A percentile compares a stretch with the other conserved stretches of the same genome.
phyloP scores from a whole-genome alignment of 768 basidiomycete genomes.

The Pisolithus albus region DNA sequence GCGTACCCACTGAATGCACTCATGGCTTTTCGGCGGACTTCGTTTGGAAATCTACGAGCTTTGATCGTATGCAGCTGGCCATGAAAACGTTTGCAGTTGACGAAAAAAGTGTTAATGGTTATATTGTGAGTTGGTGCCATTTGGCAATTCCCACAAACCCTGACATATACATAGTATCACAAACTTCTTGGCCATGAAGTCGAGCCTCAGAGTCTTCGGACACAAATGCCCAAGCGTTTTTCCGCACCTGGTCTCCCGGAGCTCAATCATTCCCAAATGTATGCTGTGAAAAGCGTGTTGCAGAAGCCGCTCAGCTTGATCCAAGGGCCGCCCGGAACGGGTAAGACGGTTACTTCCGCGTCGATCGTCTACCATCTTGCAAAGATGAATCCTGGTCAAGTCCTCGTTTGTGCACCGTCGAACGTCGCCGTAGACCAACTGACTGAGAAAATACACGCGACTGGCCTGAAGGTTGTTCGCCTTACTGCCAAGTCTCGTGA shows the following conservation, averaged over 20 bases:
- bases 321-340: constrained; percentile 97
- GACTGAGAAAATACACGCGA: constrained; percentile 98
- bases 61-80: constrained; percentile 97
- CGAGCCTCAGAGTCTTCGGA: constrained; percentile 85
- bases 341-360: constrained; percentile 98
- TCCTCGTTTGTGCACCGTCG: constrained; percentile 96
- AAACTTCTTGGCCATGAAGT: constrained; percentile 97
- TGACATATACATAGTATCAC: constrained; percentile 66
- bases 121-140: constrained; percentile 64
- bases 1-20: constrained; percentile 88
- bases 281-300: constrained; percentile 96
- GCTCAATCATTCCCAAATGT: constrained; percentile 99
- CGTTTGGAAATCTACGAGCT: constrained; percentile 99
- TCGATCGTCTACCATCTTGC: constrained; percentile 98
- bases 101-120: constrained; percentile 98
- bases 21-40: constrained; percentile 98
- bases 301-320: constrained; percentile 98
- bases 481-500: constrained; percentile 97
- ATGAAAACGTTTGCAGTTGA: constrained; percentile 99
- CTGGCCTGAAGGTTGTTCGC: constrained; percentile 97
- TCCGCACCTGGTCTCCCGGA: constrained; percentile 97
- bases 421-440: constrained; percentile 99
- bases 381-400: constrained; percentile 99
- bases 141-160: not conserved
- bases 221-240: constrained; percentile 95